Percentiles rank a stretch among this genome's conserved stretches.
Conservation (phyloP, 495 filamentous ascomycete genomes). For the Extremus antarcticus region DNA sequence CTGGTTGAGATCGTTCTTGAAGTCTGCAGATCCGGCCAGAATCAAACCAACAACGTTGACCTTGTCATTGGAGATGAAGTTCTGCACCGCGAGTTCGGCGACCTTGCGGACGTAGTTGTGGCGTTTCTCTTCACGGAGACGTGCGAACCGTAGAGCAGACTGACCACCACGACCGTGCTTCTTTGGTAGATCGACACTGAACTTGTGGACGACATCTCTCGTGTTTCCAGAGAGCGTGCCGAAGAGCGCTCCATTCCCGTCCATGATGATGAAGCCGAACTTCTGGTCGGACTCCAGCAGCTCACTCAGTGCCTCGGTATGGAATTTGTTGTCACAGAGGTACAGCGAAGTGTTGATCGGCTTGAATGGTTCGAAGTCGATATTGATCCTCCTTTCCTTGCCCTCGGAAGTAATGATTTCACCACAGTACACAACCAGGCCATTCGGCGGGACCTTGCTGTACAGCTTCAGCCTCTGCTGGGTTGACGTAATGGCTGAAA, state of each 20-base stretch:
- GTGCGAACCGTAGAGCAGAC: slow-evolving; percentile 95
- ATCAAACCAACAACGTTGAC: slow-evolving; percentile 93
- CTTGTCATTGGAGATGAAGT: slow-evolving; percentile 96
- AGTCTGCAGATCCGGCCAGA: slow-evolving; percentile 92
- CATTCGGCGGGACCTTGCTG: slow-evolving; percentile 95
- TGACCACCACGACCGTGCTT: slow-evolving; percentile 99
- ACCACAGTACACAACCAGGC: slow-evolving; percentile 96
- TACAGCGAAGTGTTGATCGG: slow-evolving; percentile 99
- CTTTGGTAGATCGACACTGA: slow-evolving; percentile 93
- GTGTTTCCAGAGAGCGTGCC: slow-evolving; percentile 95
- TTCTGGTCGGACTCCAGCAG: slow-evolving; percentile 96
- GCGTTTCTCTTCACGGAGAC: slow-evolving; percentile 98
- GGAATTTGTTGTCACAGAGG: slow-evolving; percentile 99
- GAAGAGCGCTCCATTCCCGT: slow-evolving; percentile 94
- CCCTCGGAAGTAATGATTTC: slow-evolving; percentile 99
- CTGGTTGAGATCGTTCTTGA: slow-evolving; percentile 97
- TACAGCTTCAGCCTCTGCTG: slow-evolving; percentile 98
- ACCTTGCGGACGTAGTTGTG: slow-evolving; percentile 99
- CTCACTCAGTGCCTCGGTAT: slow-evolving; percentile 93
- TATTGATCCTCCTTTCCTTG: slow-evolving; percentile 98
- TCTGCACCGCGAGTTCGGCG: slow-evolving; percentile 92
- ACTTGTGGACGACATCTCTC: slow-evolving; percentile 92
- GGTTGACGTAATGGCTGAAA: slow-evolving; percentile 96
- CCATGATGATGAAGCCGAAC: slow-evolving; percentile 99
- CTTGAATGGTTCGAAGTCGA: slow-evolving; percentile 99